Percentiles rank a stretch among this genome's conserved stretches.
These are phyloP conservation scores for Candida pseudoglaebosa DNA, from an alignment of 805 yeast species.

Conservation along the genomic window DNA sequence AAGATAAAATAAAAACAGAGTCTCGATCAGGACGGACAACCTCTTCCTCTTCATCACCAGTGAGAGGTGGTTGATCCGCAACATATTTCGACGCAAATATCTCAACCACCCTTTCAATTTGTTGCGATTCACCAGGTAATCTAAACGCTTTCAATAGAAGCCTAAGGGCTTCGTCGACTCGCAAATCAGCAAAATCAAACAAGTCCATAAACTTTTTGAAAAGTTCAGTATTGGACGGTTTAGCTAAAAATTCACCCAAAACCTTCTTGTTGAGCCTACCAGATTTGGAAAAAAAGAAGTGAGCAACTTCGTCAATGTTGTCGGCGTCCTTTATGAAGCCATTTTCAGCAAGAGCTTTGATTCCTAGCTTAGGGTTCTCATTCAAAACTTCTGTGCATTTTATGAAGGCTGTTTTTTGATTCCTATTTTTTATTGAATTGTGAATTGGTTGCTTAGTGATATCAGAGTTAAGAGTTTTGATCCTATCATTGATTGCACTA, in stretches of 20 bases:
- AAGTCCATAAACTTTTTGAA: conserved; percentile 60
- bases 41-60: conserved; percentile 28
- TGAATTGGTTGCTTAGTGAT: conserved; percentile 16
- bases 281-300: conserved; percentile 72
- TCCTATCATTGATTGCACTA: conserved; percentile 54
- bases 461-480: conserved; percentile 23
- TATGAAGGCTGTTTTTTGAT: conserved; percentile 70
- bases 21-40: conserved; percentile 72
- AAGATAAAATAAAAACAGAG: conserved; percentile 83
- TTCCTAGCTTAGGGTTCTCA: conserved; percentile 72
- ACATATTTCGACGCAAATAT: conserved; percentile 80
- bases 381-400: conserved; percentile 74
- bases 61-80: conserved; percentile 43
- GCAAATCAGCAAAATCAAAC: conserved; percentile 69
- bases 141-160: conserved; percentile 77
- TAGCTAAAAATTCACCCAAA: conserved; percentile 82
- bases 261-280: conserved; percentile 82
- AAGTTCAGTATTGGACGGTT: conserved; percentile 59
- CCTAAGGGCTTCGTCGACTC: conserved; percentile 93
- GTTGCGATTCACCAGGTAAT: conserved; percentile 96
- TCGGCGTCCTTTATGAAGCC: conserved; percentile 51
- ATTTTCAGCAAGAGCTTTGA: conserved; percentile 56
- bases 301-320: conserved; percentile 64
- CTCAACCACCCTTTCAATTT: conserved; percentile 89
- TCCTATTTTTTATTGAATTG: conserved; percentile 39